phyloP scores from a whole-genome alignment of 1,284 basidiomycete genomes.

The Mycena sp. region DNA sequence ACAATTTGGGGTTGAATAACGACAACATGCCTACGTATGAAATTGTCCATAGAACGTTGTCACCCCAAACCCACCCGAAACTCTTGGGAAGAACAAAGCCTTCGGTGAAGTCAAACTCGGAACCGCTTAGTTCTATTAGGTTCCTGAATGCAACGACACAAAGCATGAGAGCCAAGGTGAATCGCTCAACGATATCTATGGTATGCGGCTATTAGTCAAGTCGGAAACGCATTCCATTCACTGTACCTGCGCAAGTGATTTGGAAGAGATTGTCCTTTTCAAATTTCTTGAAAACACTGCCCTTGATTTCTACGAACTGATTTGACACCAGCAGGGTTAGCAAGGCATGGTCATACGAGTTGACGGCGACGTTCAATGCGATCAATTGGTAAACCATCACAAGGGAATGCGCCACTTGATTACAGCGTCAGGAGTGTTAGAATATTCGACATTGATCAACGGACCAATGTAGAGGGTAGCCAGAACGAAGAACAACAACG shows the following conservation, averaged over 20 bases:
- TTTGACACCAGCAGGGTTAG: constrained; percentile 96
- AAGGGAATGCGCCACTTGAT: constrained; percentile 86
- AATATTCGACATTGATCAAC: constrained; percentile 35
- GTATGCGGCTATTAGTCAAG: no score
- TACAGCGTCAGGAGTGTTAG: neutral
- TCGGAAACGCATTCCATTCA: no score
- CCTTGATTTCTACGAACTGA: constrained; percentile 99
- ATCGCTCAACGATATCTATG: constrained; percentile 97
- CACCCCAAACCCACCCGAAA: constrained; percentile 84
- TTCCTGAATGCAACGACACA: constrained; percentile 93
- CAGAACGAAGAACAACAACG: constrained; percentile 87
- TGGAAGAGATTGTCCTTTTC: constrained; percentile 99
- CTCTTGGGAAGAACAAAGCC: constrained; percentile 84
- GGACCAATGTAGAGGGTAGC: constrained; percentile 87
- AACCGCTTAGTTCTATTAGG: constrained; percentile 93
- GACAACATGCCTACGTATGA: constrained; percentile 73
- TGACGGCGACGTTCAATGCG: constrained; percentile 96
- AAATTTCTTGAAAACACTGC: constrained; percentile 99
- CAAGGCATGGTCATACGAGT: constrained; percentile 97
- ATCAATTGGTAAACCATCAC: constrained; percentile 98
- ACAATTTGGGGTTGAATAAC: neutral
- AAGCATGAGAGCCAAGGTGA: constrained; percentile 93
- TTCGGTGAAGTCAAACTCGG: constrained; percentile 81
- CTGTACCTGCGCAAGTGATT: constrained; percentile 96
- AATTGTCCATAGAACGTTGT: constrained; percentile 87